A percentile compares a stretch with the other conserved stretches of the same genome.
phyloP scores from a whole-genome alignment of 345 rosid genomes.

The Salix dunnii region DNA sequence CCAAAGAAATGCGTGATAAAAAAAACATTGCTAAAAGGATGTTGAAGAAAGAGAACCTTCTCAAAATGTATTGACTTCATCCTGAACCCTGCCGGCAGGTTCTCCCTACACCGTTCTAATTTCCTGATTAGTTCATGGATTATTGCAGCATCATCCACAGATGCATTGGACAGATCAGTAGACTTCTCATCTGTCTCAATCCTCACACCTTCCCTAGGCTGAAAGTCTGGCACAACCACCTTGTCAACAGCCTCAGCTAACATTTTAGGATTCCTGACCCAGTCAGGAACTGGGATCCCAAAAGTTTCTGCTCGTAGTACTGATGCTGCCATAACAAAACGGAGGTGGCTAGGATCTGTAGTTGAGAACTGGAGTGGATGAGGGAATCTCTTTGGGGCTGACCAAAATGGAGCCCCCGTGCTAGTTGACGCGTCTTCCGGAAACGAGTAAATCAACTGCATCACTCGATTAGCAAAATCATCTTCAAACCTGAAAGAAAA shows the following conservation, averaged over 20 bases:
- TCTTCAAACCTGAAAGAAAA: constrained; percentile 75
- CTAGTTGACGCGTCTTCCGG: constrained; percentile 94
- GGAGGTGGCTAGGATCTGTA: constrained; percentile 62
- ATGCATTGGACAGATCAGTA: constrained; percentile 65
- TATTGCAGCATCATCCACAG: constrained; percentile 75
- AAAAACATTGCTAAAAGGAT: background rate
- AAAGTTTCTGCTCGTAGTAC: constrained; percentile 88
- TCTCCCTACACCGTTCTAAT: constrained; percentile 60
- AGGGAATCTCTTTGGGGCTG: constrained; percentile 97
- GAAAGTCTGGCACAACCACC: constrained; percentile 79
- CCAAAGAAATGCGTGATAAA: background rate
- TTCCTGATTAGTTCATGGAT: constrained; percentile 61
- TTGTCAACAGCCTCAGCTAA: constrained; percentile 68
- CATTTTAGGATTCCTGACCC: constrained; percentile 59
- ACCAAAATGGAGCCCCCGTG: constrained; percentile 96
- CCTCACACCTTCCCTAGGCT: constrained; percentile 72
- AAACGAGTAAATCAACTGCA: constrained; percentile 78
- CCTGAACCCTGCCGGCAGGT: constrained; percentile 56
- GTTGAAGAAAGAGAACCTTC: constrained; percentile 54
- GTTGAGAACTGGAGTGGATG: constrained; percentile 70
- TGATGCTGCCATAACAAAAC: constrained; percentile 70
- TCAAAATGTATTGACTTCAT: constrained; percentile 95
- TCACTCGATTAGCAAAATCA: constrained; percentile 74
- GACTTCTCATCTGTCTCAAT: constrained; percentile 94
- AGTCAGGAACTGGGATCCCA: constrained; percentile 79